Evolutionary conservation across 176 grass and related monocot species (phyloP).

Genomic region (Eragrostis curvula): DNA sequence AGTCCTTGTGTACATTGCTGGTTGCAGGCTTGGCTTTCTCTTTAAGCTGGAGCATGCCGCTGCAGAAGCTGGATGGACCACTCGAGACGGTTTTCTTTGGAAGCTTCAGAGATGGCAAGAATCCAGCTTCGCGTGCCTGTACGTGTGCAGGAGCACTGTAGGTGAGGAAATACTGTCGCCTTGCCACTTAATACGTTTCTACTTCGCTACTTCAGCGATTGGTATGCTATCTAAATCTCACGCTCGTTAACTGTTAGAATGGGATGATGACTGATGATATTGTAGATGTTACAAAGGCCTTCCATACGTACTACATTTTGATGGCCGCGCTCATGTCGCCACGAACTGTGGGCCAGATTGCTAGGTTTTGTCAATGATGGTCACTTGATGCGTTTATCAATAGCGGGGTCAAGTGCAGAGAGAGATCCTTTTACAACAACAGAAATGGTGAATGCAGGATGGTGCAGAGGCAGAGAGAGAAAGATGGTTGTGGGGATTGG

Average conservation of each 20-base stretch:
- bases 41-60: constrained; percentile 46
- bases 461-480: constrained; percentile 32
- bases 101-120: constrained; percentile 52
- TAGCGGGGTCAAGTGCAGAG: constrained; percentile 23
- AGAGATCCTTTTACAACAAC: constrained; percentile 48
- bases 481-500: constrained; percentile 20
- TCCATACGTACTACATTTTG: constrained; percentile 12
- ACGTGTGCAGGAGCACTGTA: constrained; percentile 35
- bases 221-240: neutral
- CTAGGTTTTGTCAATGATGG: constrained; percentile 50
- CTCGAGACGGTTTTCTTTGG: constrained; percentile 27
- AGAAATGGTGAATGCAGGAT: constrained; percentile 44
- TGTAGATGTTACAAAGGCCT: constrained; percentile 18
- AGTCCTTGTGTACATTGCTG: constrained; percentile 51
- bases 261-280: neutral
- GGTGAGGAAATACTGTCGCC: constrained; percentile 48
- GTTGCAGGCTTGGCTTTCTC: constrained; percentile 41
- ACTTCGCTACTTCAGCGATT: neutral
- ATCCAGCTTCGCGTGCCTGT: constrained; percentile 50
- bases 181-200: constrained; percentile 25
- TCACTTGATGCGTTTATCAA: constrained; percentile 57
- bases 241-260: neutral
- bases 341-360: constrained; percentile 46
- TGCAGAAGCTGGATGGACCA: constrained; percentile 51
- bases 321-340: constrained; percentile 31